Base-by-base conservation (phyloP, 2,329 filamentous ascomycete species). In the Colletotrichum zoysiae region DNA sequence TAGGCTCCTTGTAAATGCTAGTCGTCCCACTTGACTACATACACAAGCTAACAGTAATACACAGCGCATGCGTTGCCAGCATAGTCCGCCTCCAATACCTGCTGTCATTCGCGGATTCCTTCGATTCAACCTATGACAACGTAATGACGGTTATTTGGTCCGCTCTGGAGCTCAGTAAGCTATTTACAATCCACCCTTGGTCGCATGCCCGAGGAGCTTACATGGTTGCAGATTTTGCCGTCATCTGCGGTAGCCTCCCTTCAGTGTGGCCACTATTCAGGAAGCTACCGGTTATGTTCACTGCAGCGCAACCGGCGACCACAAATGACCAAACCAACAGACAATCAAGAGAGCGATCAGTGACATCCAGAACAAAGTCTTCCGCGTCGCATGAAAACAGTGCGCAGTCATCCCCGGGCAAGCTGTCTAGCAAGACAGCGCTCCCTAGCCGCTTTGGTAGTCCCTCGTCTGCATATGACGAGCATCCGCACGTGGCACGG, bases 231-330 rank as follows among this genome's bases (percentile, higher is more conserved):
- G 48, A 77, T 57, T 73, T 78, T 1, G 84, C 82, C 3, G 84
- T 86, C 30, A 79, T 80, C n/a, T 84, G 79, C 6, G 84, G 82
- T 57, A 85, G 83, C 58, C 81, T 84, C 1, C 78, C 79, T 4
- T 79, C 82, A 9, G 81, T 78, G 1, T 84, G 82, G 0, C 84
- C 81, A 8, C 81, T 85, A 5, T 40, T 71, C 58, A 55, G 67
- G 66, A 59, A 40, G 7, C 1, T 51, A 1, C 44, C 33, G 16
- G 23, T 26, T 3, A 5, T 30, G 2, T 14, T 62, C 4, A 40
- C 14, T 5, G 35, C 33, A 14, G 35, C 35, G 3, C 40, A 8
- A 23, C 26, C 59, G 7, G 26, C 30, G 9, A 14, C 23, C 14
- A 23, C 8, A 12, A 51, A 2, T 5, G 33, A n/a, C 1, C 2